Evolutionary conservation across 23 red algal species (phyloP).

Genomic region (Gracilaria gracilis): DNA sequence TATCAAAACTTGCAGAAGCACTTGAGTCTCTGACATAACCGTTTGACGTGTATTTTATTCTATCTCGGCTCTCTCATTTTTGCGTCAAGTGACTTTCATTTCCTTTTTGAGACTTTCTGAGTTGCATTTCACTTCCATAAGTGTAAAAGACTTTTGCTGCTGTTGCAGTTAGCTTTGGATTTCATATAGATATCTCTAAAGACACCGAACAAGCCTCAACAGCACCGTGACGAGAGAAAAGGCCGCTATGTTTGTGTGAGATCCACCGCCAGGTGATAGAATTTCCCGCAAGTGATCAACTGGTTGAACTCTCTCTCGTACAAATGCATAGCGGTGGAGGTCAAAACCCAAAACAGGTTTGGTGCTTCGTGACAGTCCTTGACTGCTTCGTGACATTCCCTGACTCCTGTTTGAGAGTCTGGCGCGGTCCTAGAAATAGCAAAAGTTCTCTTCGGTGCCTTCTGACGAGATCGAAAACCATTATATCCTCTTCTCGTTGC

Average conservation of each 20-base stretch:
- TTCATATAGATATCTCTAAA: conserved; percentile 59
- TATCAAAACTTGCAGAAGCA: conserved; percentile 34
- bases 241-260: conserved; percentile 27
- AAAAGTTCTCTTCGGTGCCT: conserved; percentile 41
- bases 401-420: background rate
- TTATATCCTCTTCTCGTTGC: background rate
- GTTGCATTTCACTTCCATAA: conserved; percentile 26
- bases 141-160: conserved; percentile 56
- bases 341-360: conserved; percentile 73
- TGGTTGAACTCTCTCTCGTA: conserved; percentile 70
- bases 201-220: conserved; percentile 83
- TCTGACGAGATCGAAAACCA: conserved; percentile 23
- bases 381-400: too few species aligned
- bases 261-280: conserved; percentile 25
- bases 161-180: conserved; percentile 22
- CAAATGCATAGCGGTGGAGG: conserved; percentile 58
- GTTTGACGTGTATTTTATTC: background rate
- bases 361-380: conserved; percentile 14
- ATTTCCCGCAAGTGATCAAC: conserved; percentile 61
- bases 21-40: conserved; percentile 9
- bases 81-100: too few species aligned
- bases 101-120: conserved; percentile 2
- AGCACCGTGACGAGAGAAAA: conserved; percentile 81
- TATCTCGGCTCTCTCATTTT: background rate
- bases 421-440: conserved; percentile 36